These are phyloP conservation scores for Trypanosoma melophagium DNA, from an alignment of 208 protist genomes.

Conservation along the genomic window DNA sequence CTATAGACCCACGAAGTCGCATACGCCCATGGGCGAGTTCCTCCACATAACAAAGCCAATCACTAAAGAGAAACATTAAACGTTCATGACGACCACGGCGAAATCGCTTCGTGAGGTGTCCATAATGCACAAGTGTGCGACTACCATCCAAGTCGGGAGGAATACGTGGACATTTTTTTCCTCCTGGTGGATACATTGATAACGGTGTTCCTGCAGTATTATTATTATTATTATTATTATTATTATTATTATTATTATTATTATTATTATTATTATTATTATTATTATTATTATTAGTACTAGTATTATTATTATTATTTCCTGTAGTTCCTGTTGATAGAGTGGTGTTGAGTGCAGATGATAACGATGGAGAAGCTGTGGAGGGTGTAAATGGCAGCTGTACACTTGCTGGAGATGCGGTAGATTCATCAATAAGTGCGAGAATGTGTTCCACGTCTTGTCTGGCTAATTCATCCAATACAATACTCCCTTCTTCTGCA, in stretches of 20 bases:
- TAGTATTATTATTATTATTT: too few species aligned
- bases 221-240: too few species aligned
- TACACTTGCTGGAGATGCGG: not conserved
- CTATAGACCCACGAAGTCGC: slow-evolving; percentile 63
- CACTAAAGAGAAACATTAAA: slow-evolving; percentile 80
- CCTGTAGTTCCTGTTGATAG: too few species aligned
- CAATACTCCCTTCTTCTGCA: slow-evolving; percentile 51
- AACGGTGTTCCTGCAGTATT: not conserved
- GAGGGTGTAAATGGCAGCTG: too few species aligned
- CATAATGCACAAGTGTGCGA: slow-evolving; percentile 70
- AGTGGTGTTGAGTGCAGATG: too few species aligned
- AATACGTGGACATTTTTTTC: slow-evolving; percentile 22
- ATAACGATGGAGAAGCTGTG: too few species aligned
- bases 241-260: too few species aligned
- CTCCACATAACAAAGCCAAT: slow-evolving; percentile 81
- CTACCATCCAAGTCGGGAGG: slow-evolving; percentile 19
- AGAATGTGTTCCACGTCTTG: slow-evolving; percentile 62
- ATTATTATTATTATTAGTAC: too few species aligned
- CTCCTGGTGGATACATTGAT: not conserved
- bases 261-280: too few species aligned
- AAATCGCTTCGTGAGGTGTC: slow-evolving; percentile 63
- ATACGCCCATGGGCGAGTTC: slow-evolving; percentile 66
- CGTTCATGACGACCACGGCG: slow-evolving; percentile 68
- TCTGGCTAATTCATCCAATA: slow-evolving; percentile 58
- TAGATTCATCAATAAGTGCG: slow-evolving; percentile 49